Conservation (phyloP, 140 eudicot genomes). For the Oenanthe javanica region DNA sequence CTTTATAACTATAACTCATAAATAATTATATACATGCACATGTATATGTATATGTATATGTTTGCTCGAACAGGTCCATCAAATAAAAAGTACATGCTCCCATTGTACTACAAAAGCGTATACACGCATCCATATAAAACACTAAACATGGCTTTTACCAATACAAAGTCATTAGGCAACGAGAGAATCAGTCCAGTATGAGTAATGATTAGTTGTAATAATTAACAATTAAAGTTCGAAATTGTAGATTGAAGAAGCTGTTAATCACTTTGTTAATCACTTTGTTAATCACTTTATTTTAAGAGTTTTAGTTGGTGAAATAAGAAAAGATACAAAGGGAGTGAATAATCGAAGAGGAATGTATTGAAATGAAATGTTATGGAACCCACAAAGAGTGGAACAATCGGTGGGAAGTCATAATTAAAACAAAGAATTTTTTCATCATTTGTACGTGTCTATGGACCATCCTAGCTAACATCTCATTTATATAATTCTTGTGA, state of each 20-base stretch:
- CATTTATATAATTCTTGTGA: not conserved
- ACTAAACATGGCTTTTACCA: not conserved
- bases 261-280: not conserved
- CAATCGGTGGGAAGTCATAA: constrained; percentile 40
- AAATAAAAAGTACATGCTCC: no score
- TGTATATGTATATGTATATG: no score
- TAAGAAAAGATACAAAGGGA: no score
- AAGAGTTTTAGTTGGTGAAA: constrained; percentile 22
- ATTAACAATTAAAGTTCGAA: not conserved
- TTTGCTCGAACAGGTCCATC: no score
- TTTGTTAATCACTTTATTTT: not conserved
- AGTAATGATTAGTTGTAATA: not conserved
- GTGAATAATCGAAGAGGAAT: not conserved
- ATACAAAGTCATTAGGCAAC: not conserved
- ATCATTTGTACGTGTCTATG: constrained; percentile 40
- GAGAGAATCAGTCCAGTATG: not conserved
- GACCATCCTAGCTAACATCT: constrained; percentile 4
- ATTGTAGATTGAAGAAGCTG: not conserved
- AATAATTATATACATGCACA: no score
- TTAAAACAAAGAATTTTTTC: constrained; percentile 21
- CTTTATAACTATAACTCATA: no score
- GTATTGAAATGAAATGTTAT: not conserved
- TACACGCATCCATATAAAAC: no score
- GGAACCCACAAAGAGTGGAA: constrained; percentile 45
- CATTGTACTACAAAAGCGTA: no score